A percentile compares a stretch with the other conserved stretches of the same genome.
phyloP scores from a whole-genome alignment of 805 yeast genomes.

The Helenozyma baotianmanensis region DNA sequence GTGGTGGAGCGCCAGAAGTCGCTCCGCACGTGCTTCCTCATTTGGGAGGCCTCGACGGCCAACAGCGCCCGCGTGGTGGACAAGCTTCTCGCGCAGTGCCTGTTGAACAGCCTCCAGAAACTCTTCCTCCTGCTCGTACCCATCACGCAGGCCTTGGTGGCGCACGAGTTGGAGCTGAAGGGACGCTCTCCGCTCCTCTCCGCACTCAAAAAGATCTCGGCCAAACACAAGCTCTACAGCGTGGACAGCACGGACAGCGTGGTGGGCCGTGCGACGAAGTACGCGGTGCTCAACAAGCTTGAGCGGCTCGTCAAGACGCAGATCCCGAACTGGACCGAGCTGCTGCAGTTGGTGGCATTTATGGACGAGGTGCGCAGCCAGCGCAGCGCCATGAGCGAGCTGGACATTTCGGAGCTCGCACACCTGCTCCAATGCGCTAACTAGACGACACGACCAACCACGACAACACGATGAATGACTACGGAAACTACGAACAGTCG shows the following conservation, averaged over 20 bases:
- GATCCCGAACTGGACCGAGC: background rate
- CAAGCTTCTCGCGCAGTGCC: conserved; percentile 11
- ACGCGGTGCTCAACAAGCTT: conserved; percentile 12
- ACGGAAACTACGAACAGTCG: too few species aligned
- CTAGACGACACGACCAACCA: too few species aligned
- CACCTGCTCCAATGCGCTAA: too few species aligned
- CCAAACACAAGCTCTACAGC: conserved; percentile 25
- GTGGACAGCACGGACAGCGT: conserved; percentile 5
- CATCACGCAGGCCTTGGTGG: conserved; percentile 12
- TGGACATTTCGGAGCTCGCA: background rate
- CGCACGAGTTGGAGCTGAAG: conserved; percentile 8
- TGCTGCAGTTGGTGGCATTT: background rate
- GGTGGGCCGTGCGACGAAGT: conserved; percentile 10
- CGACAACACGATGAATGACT: too few species aligned
- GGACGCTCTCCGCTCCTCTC: conserved; percentile 20
- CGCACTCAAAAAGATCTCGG: conserved; percentile 27
- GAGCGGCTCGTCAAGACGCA: conserved; percentile 7
- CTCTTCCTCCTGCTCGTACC: conserved; percentile 22
- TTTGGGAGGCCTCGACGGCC: conserved; percentile 33
- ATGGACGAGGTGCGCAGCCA: conserved; percentile 3
- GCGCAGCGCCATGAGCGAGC: conserved; percentile 7
- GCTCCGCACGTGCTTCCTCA: conserved; percentile 25
- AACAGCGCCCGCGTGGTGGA: conserved; percentile 12
- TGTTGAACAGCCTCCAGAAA: conserved; percentile 21
- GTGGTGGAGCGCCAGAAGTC: conserved; percentile 20